Evolutionary conservation across 257 asterid species (phyloP).

Genomic region (Solanum etuberosum): DNA sequence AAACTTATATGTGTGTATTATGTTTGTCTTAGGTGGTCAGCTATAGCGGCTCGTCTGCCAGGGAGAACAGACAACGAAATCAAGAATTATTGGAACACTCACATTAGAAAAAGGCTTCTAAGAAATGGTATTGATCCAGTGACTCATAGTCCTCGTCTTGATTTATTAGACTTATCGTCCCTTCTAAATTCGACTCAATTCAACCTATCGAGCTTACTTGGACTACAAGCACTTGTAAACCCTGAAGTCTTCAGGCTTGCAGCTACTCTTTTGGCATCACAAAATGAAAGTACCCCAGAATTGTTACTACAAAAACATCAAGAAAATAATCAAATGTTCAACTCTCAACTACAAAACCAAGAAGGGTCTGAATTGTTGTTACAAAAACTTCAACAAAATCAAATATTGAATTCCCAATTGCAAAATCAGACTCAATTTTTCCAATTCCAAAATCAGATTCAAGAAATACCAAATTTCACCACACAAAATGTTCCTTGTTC

Average conservation of each 20-base stretch:
- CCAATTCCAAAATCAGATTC: conserved; percentile 30
- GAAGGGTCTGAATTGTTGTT: conserved; percentile 19
- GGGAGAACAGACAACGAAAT: conserved; percentile 86
- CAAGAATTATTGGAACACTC: conserved; percentile 87
- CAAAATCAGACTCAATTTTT: conserved; percentile 21
- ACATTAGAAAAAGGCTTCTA: conserved; percentile 63
- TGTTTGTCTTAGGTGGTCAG: conserved; percentile 54
- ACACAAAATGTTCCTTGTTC: conserved; percentile 12
- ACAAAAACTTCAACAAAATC: conserved; percentile 20
- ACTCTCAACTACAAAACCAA: neutral
- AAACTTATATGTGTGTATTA: neutral
- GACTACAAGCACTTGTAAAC: conserved; percentile 59
- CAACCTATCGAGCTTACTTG: conserved; percentile 43
- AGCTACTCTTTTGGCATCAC: conserved; percentile 27
- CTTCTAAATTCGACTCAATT: conserved; percentile 44
- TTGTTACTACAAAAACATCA: conserved; percentile 26
- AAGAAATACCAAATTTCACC: conserved; percentile 17
- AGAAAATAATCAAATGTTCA: conserved; percentile 31
- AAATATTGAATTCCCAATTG: conserved; percentile 5
- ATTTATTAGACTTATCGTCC: conserved; percentile 51
- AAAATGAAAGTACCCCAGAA: conserved; percentile 28
- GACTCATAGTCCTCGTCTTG: conserved; percentile 73
- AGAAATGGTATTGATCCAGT: conserved; percentile 76
- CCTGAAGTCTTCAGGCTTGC: conserved; percentile 50
- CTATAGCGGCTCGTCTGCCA: conserved; percentile 68